These are phyloP conservation scores for Rhodomyrtus tomentosa DNA, from an alignment of 345 rosid genomes.

Conservation along the genomic window DNA sequence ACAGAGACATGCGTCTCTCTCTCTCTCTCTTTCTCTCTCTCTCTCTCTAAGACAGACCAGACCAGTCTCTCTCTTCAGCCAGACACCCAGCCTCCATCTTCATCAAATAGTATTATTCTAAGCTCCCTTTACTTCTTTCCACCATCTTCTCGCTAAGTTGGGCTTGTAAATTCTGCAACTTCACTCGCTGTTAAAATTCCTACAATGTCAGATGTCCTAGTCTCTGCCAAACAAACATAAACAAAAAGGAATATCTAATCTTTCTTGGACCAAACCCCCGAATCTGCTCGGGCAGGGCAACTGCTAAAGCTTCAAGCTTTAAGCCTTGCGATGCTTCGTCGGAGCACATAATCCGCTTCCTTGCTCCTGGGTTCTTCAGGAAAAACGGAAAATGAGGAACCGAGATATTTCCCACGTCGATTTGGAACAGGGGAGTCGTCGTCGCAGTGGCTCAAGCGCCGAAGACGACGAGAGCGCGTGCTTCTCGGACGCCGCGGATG, in stretches of 20 bases:
- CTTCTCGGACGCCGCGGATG: not conserved
- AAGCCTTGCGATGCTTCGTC: not conserved
- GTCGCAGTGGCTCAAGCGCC: not conserved
- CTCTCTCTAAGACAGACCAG: not conserved
- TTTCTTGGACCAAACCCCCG: not conserved
- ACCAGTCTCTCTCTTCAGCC: not conserved
- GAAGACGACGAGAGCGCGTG: not conserved
- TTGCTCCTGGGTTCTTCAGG: not conserved
- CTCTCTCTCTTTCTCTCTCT: not conserved
- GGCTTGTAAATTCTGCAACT: not conserved
- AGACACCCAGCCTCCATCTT: not conserved
- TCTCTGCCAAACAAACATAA: not conserved
- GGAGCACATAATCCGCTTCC: not conserved
- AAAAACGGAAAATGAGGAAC: not conserved
- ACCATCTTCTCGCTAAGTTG: not conserved
- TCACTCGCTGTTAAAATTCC: not conserved
- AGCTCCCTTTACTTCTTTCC: not conserved
- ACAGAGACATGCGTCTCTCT: not conserved
- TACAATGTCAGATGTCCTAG: not conserved
- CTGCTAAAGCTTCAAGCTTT: not conserved
- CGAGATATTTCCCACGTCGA: not conserved
- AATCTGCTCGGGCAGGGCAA: not conserved
- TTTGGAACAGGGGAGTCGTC: not conserved
- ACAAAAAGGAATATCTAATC: not conserved
- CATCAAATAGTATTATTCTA: not conserved